Conservation (phyloP, 108 stramenopile genomes). For the Discostella stelligeroides region DNA sequence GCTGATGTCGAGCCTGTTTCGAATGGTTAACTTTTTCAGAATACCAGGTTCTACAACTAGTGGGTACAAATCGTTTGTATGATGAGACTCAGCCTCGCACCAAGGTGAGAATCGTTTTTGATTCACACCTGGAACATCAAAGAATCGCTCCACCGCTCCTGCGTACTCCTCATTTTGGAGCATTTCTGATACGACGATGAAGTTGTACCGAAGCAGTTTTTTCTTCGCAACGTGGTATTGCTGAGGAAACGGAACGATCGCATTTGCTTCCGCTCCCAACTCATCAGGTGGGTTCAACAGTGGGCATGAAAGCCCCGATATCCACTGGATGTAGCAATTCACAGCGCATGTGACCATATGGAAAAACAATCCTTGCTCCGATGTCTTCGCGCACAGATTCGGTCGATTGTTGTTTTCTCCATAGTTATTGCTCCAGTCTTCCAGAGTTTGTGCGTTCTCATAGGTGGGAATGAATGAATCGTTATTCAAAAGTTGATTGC, state of each 20-base stretch:
- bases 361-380: not conserved
- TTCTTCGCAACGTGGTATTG: slow-evolving; percentile 27
- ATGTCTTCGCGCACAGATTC: not conserved
- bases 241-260: not conserved
- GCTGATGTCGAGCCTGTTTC: not conserved
- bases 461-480: slow-evolving; percentile 28
- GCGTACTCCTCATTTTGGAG: slow-evolving; percentile 36
- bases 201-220: slow-evolving; percentile 35
- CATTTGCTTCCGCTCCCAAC: not conserved
- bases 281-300: not conserved
- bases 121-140: slow-evolving; percentile 33
- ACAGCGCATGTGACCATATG: slow-evolving; percentile 20
- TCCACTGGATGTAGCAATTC: slow-evolving; percentile 16
- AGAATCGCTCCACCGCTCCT: slow-evolving; percentile 32
- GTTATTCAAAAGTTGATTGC: slow-evolving; percentile 20
- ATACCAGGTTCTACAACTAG: not conserved
- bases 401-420: slow-evolving; percentile 11
- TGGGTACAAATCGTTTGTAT: slow-evolving; percentile 3
- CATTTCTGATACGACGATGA: slow-evolving; percentile 41
- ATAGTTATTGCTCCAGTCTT: slow-evolving; percentile 28
- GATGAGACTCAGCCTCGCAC: slow-evolving; percentile 8
- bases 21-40: not conserved
- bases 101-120: not conserved
- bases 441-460: slow-evolving; percentile 22
- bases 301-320: slow-evolving; percentile 3